Evolutionary conservation across 352 stramenopile genomes (phyloP).

Genomic region (Globisporangium carolinianum): DNA sequence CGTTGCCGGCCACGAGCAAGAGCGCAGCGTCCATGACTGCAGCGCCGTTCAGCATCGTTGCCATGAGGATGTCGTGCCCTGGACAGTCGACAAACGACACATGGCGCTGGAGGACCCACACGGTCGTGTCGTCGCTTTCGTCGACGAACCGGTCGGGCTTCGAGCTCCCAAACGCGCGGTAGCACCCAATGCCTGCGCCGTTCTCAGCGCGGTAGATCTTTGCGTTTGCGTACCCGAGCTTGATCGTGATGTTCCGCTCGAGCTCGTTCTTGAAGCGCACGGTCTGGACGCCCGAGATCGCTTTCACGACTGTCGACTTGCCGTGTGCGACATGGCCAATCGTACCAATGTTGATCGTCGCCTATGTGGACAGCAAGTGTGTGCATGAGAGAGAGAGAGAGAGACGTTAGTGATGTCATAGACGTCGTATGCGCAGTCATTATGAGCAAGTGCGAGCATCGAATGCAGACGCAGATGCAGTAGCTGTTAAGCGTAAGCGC

Average conservation of each 20-base stretch:
- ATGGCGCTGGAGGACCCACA: conserved; percentile 93
- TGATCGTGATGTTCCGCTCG: conserved; percentile 99
- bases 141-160: conserved; percentile 85
- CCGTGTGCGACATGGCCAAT: conserved; percentile 99
- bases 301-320: conserved; percentile 99
- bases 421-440: too few relatives aligned
- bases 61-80: conserved; percentile 99
- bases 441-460: too few relatives aligned
- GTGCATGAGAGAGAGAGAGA: background rate
- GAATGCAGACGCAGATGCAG: too few relatives aligned
- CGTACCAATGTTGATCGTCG: conserved; percentile 99
- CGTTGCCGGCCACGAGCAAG: conserved; percentile 96
- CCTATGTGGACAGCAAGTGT: conserved; percentile 40
- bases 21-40: conserved; percentile 99
- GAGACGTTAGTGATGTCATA: background rate
- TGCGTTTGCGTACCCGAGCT: conserved; percentile 99
- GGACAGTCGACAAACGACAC: conserved; percentile 99
- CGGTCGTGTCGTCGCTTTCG: conserved; percentile 83
- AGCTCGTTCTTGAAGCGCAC: conserved; percentile 99
- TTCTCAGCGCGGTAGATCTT: conserved; percentile 98
- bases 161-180: conserved; percentile 84
- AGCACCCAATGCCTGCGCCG: conserved; percentile 75
- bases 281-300: conserved; percentile 99
- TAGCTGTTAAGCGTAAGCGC: too few relatives aligned
- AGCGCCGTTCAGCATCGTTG: conserved; percentile 99